Evolutionary conservation across 1,284 basidiomycete species (phyloP), one percentile per base, ranked within the genome.

Genomic region (Farysia itapuensis): DNA sequence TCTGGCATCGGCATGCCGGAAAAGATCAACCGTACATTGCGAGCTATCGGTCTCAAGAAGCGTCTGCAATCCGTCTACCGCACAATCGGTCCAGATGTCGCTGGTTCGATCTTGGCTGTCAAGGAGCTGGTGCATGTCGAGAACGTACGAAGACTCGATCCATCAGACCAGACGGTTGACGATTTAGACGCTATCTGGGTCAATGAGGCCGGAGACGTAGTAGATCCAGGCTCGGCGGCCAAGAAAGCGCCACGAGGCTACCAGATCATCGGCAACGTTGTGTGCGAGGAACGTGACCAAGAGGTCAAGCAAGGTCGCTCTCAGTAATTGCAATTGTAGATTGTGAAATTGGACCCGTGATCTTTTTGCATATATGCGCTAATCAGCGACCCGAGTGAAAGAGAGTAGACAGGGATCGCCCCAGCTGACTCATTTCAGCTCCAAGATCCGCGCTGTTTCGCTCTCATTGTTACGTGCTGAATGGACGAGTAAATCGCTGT

Each of bases 51-150:
- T 0, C 81, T 92, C 40, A 86, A 87, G 75, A 80, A 86, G 51
- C 83, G 90, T 22, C 82, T 87, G 78, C 87, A 89, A 70, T 89
- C 86, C 0, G 88, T 91, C 26, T 91, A 86, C 76, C 86, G 88
- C 53, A 78, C 79, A 6, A 86, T 89, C 59, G 81, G 81, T 0
- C 84, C 85, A 0, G 86, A 86, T 50, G 81, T 84, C 18, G 89
- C 89, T 0, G 89, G 89, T 19, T 88, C 88, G 74, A 88, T 92
- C 39, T 80, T 92, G 29, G 79, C 80, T 12, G 84, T 91, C 45
- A 92, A 92, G 80, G 89, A 92, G 79, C 79, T 92, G 25, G 82
- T 92, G n/a, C 84, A 86, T 68, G 89, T 91, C 42, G 82, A 87
- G 72, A 91, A 90, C 70, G 88, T 92, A 8, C 43, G 72, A 8